These are phyloP conservation scores for Sphaerulina vaccinii DNA, from an alignment of 2,329 filamentous ascomycete genomes.

Conservation along the genomic window DNA sequence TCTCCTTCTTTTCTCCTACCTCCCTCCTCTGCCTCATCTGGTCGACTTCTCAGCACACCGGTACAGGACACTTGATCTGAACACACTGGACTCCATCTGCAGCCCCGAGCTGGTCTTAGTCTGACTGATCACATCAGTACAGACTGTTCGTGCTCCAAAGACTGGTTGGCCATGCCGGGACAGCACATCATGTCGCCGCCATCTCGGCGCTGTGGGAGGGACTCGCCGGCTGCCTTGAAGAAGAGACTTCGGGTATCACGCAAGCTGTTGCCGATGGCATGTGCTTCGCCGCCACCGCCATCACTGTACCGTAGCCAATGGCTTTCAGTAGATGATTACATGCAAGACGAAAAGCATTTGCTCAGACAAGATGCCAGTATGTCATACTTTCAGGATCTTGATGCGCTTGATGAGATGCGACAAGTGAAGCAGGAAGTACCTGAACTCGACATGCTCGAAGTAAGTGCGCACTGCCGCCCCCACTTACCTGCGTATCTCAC, in stretches of 20 bases:
- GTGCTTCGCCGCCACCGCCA: constrained; percentile 11
- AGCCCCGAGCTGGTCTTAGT: neutral
- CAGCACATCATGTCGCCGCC: neutral
- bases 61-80: neutral
- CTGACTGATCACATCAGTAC: neutral
- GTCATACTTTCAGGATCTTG: constrained; percentile 3
- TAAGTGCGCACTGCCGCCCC: constrained; percentile 15
- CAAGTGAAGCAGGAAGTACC: neutral
- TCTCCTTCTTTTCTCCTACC: constrained; percentile 8
- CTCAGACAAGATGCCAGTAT: neutral
- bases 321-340: neutral
- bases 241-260: neutral
- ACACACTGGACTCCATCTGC: neutral
- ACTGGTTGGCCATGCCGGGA: neutral
- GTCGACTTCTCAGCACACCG: neutral
- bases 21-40: neutral
- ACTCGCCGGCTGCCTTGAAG: neutral
- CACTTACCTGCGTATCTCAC: constrained; percentile 17
- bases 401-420: neutral
- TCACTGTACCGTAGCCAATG: constrained; percentile 17
- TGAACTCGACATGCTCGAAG: constrained; percentile 16
- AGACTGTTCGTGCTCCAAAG: neutral
- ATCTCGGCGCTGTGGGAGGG: neutral
- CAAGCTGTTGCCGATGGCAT: neutral
- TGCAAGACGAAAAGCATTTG: neutral